Evolutionary conservation across 2,329 filamentous ascomycete genomes (phyloP).

Genomic region (Phoma herbarum): DNA sequence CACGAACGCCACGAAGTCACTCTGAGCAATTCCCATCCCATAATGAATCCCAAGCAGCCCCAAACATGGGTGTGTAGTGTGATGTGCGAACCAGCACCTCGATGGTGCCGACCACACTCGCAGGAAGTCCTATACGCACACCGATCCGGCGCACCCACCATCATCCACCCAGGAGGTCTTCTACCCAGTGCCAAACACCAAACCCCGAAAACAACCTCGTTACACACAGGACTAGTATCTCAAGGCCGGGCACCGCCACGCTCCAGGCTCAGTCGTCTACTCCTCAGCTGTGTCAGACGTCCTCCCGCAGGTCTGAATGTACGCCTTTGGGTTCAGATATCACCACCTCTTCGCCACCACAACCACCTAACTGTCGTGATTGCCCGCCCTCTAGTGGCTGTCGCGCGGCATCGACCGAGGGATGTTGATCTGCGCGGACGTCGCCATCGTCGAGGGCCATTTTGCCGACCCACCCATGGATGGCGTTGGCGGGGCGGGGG

Average conservation of each 20-base stretch:
- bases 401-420: neutral
- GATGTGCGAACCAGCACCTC: neutral
- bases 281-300: conserved; percentile 9
- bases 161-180: neutral
- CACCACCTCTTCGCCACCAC: neutral
- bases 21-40: too few relatives aligned
- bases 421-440: neutral
- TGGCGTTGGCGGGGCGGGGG: neutral
- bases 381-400: neutral
- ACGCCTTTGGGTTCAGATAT: conserved; percentile 11
- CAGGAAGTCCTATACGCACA: neutral
- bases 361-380: neutral
- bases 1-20: neutral
- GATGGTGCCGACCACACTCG: too few relatives aligned
- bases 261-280: conserved; percentile 3
- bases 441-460: neutral
- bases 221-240: neutral
- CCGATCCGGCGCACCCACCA: neutral
- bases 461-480: neutral
- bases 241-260: conserved; percentile 3
- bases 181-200: neutral
- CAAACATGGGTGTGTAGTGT: neutral
- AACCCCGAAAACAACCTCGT: neutral
- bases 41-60: too few relatives aligned
- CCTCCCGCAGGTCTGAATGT: conserved; percentile 12